Conservation (phyloP, 2,329 filamentous ascomycete species). For the Claviceps sp. region DNA sequence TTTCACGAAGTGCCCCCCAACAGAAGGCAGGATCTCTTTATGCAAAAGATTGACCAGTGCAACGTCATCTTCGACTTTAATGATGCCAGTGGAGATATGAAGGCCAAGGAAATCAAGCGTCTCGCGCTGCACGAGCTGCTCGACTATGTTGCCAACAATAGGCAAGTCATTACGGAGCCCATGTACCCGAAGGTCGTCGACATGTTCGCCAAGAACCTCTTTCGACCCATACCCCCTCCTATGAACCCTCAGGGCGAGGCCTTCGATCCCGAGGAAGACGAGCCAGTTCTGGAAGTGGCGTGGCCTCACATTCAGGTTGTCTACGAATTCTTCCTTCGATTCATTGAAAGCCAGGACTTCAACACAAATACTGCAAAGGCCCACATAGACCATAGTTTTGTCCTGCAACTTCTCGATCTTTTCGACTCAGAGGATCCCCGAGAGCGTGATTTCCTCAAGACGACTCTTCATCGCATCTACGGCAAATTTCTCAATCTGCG, state of each 20-base stretch:
- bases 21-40: constrained; percentile 89
- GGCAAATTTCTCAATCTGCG: constrained; percentile 97
- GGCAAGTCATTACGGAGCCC: constrained; percentile 94
- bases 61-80: constrained; percentile 99
- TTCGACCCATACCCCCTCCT: constrained; percentile 89
- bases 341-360: constrained; percentile 99
- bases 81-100: constrained; percentile 95
- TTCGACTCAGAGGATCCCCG: constrained; percentile 97
- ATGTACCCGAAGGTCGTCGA: constrained; percentile 98
- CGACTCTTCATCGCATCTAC: constrained; percentile 93
- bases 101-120: constrained; percentile 98
- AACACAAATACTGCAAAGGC: constrained; percentile 99
- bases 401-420: constrained; percentile 88
- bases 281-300: constrained; percentile 92
- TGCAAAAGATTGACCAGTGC: constrained; percentile 99
- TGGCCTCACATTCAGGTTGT: constrained; percentile 99
- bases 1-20: constrained; percentile 97
- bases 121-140: constrained; percentile 89
- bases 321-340: constrained; percentile 97
- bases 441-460: constrained; percentile 95
- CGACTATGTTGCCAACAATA: constrained; percentile 96
- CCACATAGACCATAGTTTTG: constrained; percentile 96
- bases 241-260: constrained; percentile 97
- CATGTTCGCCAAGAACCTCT: constrained; percentile 98
- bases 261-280: constrained; percentile 96